Evolutionary conservation across 1,139 yeast species (phyloP).

Genomic region (Taphrina confusa): DNA sequence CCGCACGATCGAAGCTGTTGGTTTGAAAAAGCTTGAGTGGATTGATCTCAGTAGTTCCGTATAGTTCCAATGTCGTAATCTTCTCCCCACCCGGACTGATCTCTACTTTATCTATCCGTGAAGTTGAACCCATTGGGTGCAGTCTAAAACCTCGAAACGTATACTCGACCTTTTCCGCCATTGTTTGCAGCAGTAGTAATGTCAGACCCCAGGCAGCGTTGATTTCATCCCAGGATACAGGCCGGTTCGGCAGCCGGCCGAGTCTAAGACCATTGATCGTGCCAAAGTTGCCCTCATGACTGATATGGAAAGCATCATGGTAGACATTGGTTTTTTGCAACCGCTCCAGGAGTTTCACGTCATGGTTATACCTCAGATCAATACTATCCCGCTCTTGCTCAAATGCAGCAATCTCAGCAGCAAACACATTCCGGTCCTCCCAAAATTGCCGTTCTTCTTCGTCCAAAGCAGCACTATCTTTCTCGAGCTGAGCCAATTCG

Average conservation of each 20-base stretch:
- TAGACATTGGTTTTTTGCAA: conserved; percentile 76
- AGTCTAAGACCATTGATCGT: conserved; percentile 82
- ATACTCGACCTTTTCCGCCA: conserved; percentile 60
- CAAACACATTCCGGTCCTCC: conserved; percentile 20
- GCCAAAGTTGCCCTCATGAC: conserved; percentile 80
- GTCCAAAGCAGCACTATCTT: conserved; percentile 41
- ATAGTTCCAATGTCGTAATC: conserved; percentile 52
- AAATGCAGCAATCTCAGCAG: conserved; percentile 28
- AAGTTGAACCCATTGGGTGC: conserved; percentile 82
- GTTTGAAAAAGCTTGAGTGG: conserved; percentile 65
- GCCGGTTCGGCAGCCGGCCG: conserved; percentile 60
- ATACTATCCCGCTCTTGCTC: conserved; percentile 40
- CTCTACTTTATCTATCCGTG: conserved; percentile 67
- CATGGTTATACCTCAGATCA: conserved; percentile 38
- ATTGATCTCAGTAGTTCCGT: conserved; percentile 63
- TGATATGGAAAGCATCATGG: conserved; percentile 76
- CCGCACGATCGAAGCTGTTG: conserved; percentile 69
- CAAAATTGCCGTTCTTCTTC: conserved; percentile 36
- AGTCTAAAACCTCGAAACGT: conserved; percentile 62
- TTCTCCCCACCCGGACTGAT: conserved; percentile 43
- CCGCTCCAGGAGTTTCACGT: conserved; percentile 45
- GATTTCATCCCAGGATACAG: conserved; percentile 82
- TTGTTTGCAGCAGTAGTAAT: conserved; percentile 65
- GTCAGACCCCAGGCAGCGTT: conserved; percentile 92
- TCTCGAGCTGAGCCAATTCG: conserved; percentile 46